Conservation (phyloP, 129 eudicot species). For the Centella asiatica region DNA sequence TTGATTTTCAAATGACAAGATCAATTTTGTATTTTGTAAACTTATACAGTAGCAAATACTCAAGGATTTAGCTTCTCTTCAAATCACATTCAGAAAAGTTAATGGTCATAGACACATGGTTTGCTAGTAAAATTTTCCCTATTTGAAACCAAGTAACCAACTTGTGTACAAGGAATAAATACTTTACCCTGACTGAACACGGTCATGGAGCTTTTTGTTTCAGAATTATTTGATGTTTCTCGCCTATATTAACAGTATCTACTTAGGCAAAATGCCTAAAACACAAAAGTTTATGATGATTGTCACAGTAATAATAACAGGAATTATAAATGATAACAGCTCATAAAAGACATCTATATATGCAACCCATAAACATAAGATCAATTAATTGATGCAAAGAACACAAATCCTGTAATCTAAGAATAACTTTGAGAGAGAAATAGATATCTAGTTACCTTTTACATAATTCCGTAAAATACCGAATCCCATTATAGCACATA, state of each 20-base stretch:
- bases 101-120: too few species aligned
- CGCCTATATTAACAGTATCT: not conserved
- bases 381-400: not conserved
- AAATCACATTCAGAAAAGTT: too few species aligned
- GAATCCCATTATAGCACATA: slow-evolving; percentile 52
- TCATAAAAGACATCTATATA: too few species aligned
- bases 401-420: too few species aligned
- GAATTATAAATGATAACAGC: too few species aligned
- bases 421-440: not conserved
- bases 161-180: not conserved
- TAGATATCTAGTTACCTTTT: too few species aligned
- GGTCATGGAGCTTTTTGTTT: not conserved
- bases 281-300: not conserved
- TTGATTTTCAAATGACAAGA: too few species aligned
- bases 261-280: not conserved
- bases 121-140: not conserved
- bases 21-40: too few species aligned
- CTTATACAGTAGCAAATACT: too few species aligned
- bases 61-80: too few species aligned
- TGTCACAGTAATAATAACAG: not conserved
- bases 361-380: too few species aligned
- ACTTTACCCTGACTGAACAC: not conserved
- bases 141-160: too few species aligned
- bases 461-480: slow-evolving; percentile 33
- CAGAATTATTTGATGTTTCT: not conserved